phyloP scores from a whole-genome alignment of 768 basidiomycete species.

The Mycena amicta region DNA sequence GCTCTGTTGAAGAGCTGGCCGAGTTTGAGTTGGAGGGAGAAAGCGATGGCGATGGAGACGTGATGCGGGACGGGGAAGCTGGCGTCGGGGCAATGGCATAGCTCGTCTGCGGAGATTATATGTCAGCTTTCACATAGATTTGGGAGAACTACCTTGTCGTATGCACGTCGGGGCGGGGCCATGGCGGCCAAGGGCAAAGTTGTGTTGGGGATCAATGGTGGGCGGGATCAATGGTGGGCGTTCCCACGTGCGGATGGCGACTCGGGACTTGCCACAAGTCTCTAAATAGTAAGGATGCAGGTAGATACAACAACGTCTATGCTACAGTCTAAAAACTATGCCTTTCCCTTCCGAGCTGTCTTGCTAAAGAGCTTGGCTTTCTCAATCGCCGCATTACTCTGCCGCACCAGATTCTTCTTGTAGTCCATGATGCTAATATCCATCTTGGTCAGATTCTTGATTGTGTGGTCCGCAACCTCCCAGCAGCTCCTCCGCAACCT shows the following conservation, averaged over 20 bases:
- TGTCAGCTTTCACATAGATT: too few relatives aligned
- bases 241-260: too few relatives aligned
- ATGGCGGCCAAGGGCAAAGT: too few relatives aligned
- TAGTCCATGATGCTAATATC: conserved; percentile 93
- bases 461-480: conserved; percentile 96
- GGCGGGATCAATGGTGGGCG: too few relatives aligned
- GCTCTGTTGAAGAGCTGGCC: conserved; percentile 42
- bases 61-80: conserved; percentile 35
- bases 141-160: too few relatives aligned
- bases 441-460: conserved; percentile 87
- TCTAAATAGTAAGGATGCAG: background rate
- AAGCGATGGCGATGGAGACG: conserved; percentile 35
- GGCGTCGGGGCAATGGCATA: conserved; percentile 30
- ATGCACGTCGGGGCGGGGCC: conserved; percentile 13
- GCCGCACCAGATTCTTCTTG: conserved; percentile 82
- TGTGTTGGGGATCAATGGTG: too few relatives aligned
- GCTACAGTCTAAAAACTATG: conserved; percentile 40
- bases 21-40: conserved; percentile 42
- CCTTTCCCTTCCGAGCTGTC: conserved; percentile 69
- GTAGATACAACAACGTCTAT: conserved; percentile 16
- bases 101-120: conserved; percentile 29
- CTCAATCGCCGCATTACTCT: conserved; percentile 85
- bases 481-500: conserved; percentile 98
- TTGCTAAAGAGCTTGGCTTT: conserved; percentile 94
- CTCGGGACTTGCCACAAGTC: too few relatives aligned